Percentiles rank a stretch among this genome's conserved stretches.
Conservation (phyloP, 352 stramenopile genomes). For the Phytophthora vignae region DNA sequence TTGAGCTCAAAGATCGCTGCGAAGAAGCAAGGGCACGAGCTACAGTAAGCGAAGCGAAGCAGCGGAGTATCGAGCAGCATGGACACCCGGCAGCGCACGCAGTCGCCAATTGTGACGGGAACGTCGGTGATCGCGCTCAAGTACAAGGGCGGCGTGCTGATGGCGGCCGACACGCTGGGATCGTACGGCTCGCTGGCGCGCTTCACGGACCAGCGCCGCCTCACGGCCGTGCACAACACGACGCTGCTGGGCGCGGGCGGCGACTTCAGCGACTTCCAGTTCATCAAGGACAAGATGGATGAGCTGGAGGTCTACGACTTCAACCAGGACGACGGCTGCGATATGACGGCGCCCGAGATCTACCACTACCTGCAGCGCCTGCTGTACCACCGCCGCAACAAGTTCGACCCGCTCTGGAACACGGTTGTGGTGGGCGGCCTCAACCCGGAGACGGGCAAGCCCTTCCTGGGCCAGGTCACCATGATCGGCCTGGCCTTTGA, state of each 20-base stretch:
- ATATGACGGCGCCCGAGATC: slow-evolving; percentile 94
- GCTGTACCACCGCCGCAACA: slow-evolving; percentile 98
- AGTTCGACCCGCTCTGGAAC: slow-evolving; percentile 99
- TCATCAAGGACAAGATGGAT: slow-evolving; percentile 95
- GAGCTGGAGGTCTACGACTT: slow-evolving; percentile 95
- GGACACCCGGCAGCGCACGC: slow-evolving; percentile 83
- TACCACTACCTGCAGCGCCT: slow-evolving; percentile 98
- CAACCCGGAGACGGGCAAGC: slow-evolving; percentile 90
- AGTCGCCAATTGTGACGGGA: slow-evolving; percentile 97
- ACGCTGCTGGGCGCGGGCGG: slow-evolving; percentile 96
- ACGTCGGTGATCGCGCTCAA: slow-evolving; percentile 97
- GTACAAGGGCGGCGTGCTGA: slow-evolving; percentile 96
- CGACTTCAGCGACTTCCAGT: slow-evolving; percentile 98
- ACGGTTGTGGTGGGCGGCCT: slow-evolving; percentile 96
- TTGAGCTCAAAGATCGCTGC: slow-evolving; percentile 42
- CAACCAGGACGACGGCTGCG: slow-evolving; percentile 95
- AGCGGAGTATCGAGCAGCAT: slow-evolving; percentile 29
- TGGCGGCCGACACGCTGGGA: slow-evolving; percentile 97
- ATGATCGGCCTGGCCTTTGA: slow-evolving; percentile 98
- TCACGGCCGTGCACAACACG: slow-evolving; percentile 88
- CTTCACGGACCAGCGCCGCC: slow-evolving; percentile 95
- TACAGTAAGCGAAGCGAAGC: too few species aligned
- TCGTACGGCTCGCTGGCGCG: slow-evolving; percentile 98
- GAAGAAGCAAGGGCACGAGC: slow-evolving; percentile 14
- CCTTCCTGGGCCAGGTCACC: slow-evolving; percentile 96